A percentile compares a stretch with the other conserved stretches of the same genome.
Evolutionary conservation across 2,329 filamentous ascomycete genomes (phyloP).

Genomic region (Penicillium brasilianum): DNA sequence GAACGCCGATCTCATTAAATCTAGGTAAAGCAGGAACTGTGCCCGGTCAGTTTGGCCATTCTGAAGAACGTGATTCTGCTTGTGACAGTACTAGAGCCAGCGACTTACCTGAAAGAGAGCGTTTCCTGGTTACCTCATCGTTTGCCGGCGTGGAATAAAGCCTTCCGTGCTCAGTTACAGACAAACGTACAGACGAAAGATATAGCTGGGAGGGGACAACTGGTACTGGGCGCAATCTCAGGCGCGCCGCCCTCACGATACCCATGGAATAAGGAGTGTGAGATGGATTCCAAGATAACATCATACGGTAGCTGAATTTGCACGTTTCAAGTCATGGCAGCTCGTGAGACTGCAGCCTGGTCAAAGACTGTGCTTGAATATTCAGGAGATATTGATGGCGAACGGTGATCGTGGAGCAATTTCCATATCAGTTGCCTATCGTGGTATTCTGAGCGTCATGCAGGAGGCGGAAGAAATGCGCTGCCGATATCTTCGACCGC

Average conservation of each 20-base stretch:
- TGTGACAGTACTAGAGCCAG: neutral
- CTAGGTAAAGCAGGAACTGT: slow-evolving; percentile 61
- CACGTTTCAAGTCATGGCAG: slow-evolving; percentile 31
- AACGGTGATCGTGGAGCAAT: slow-evolving; percentile 12
- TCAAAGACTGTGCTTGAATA: slow-evolving; percentile 13
- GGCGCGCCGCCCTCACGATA: slow-evolving; percentile 31
- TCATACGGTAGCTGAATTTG: slow-evolving; percentile 13
- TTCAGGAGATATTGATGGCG: neutral
- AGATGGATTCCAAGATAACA: slow-evolving; percentile 36
- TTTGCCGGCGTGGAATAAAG: slow-evolving; percentile 18
- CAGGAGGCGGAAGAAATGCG: slow-evolving; percentile 19
- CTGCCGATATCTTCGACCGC: slow-evolving; percentile 15
- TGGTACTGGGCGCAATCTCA: slow-evolving; percentile 32
- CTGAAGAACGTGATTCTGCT: neutral
- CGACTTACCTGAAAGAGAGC: slow-evolving; percentile 38
- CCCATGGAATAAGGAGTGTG: slow-evolving; percentile 40
- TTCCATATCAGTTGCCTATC: slow-evolving; percentile 31
- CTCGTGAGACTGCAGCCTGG: slow-evolving; percentile 25
- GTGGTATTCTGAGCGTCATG: slow-evolving; percentile 32
- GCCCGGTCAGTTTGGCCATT: slow-evolving; percentile 12
- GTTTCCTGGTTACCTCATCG: slow-evolving; percentile 12
- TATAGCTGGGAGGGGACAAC: slow-evolving; percentile 22
- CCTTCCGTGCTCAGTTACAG: slow-evolving; percentile 21
- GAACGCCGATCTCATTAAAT: slow-evolving; percentile 91
- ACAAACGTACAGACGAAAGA: slow-evolving; percentile 16